Evolutionary conservation across 2,329 filamentous ascomycete species (phyloP), one percentile per base, ranked within the genome.

Genomic region (Knufia fluminis): DNA sequence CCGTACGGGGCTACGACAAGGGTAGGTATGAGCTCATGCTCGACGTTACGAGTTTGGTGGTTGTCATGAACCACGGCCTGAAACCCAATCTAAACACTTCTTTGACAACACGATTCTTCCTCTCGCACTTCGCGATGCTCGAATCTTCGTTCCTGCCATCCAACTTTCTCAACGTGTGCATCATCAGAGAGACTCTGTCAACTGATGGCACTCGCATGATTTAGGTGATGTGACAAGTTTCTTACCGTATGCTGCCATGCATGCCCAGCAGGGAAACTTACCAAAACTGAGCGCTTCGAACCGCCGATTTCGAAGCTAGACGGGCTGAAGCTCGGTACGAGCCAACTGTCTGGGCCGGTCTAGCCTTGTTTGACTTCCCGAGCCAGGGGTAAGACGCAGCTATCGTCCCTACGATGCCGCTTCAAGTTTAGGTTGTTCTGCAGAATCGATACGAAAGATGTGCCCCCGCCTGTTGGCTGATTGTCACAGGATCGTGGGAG

Each of bases 1-100:
- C 9, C 16, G 20, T 3, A 4, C 10, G 32, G 20, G 28, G 26
- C n/a, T n/a, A 14, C n/a, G 14, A 7, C 19, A 8, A 20, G 19
- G 26, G 9, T 3, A 8, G n/a, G 23, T 8, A 9, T 33, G 26
- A 26, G 26, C 24, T 24, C 19, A n/a, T 23, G 8, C 26, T 35
- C 6, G 16, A 35, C 9, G 4, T n/a, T 3, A 41, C 10, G 6
- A 23, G 16, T 47, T 47, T 23, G 26, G 20, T 38, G 44, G 31
- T 47, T 19, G 12, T 17, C 22, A 10, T 19, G 16, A 26, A 16
- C 4, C 16, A 7, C 14, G n/a, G 31, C 45, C n/a, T 48, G 45
- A 48, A 48, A 48, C 45, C 20, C 28, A 3, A 10, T 19, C 28
- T 35, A 45, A 45, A 45, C 42, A 45, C 10, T 45, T 32, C 26